Conservation (phyloP, 208 protist species). For the Trypanosoma rangeli region DNA sequence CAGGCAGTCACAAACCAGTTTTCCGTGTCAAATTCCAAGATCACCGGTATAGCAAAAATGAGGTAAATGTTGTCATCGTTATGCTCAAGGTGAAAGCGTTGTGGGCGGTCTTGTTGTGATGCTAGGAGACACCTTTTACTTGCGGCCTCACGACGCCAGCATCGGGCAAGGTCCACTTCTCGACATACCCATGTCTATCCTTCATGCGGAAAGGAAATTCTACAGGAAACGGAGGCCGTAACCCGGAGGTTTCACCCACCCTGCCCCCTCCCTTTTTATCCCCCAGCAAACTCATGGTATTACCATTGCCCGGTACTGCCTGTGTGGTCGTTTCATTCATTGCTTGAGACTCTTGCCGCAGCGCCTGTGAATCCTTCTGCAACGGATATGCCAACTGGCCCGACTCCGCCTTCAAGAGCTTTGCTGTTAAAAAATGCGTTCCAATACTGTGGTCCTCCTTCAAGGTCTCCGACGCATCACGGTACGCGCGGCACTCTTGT, state of each 20-base stretch:
- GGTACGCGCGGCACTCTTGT: not conserved
- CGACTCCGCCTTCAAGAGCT: slow-evolving; percentile 10
- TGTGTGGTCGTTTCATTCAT: not conserved
- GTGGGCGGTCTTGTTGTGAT: not conserved
- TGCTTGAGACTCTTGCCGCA: not conserved
- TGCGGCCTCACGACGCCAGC: not conserved
- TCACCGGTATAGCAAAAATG: not conserved
- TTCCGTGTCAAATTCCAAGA: not conserved
- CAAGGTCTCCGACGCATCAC: slow-evolving; percentile 4
- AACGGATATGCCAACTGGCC: not conserved
- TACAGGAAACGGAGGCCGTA: not conserved
- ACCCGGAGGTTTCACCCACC: not conserved
- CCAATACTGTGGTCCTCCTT: slow-evolving; percentile 16
- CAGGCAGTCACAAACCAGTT: not conserved
- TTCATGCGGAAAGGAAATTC: not conserved
- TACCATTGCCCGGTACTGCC: not conserved
- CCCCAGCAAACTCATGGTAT: not conserved
- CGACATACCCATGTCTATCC: not conserved
- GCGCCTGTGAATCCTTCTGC: not conserved
- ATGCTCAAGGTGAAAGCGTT: not conserved
- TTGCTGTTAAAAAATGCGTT: slow-evolving; percentile 18
- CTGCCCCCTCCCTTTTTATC: not conserved
- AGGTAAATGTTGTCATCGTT: not conserved
- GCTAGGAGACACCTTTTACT: not conserved
- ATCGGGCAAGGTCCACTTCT: not conserved